These are phyloP conservation scores for Zychaea mexicana DNA, from an alignment of 371 early-diverging fungal genomes.

Conservation along the genomic window DNA sequence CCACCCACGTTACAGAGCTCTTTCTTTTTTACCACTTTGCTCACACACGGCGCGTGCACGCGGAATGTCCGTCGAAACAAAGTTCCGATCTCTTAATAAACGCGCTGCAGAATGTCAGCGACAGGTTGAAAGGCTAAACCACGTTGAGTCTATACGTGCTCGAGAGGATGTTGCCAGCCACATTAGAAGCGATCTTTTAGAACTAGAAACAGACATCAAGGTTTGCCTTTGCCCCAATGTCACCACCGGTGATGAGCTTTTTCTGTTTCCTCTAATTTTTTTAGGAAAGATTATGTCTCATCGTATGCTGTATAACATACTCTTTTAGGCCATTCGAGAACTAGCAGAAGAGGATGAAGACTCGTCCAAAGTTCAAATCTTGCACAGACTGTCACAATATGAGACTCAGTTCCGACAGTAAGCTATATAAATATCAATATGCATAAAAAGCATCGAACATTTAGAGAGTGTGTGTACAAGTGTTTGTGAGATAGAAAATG, in stretches of 20 bases:
- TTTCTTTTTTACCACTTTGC: no score
- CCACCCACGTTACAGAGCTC: no score
- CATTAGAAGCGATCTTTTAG: constrained; percentile 25
- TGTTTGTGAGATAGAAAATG: no score
- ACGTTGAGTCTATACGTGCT: constrained; percentile 31
- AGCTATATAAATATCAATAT: constrained; percentile 11
- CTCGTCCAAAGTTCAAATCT: constrained; percentile 41
- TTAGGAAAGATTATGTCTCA: no score
- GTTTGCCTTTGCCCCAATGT: constrained; percentile 10
- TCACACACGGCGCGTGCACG: no score
- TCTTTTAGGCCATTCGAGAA: constrained; percentile 46
- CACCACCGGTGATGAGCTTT: not conserved
- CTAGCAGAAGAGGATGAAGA: constrained; percentile 65
- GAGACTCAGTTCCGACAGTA: constrained; percentile 65
- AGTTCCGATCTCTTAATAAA: constrained; percentile 35
- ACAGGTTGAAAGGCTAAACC: constrained; percentile 29
- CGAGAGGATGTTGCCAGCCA: constrained; percentile 36
- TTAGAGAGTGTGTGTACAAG: no score
- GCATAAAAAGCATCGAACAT: no score
- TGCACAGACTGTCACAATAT: constrained; percentile 54
- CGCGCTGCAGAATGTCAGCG: constrained; percentile 47
- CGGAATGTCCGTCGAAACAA: constrained; percentile 23
- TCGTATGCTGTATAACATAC: not conserved
- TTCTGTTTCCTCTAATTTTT: not conserved
- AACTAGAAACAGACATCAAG: constrained; percentile 33